Evolutionary conservation across 331 rosid genomes (phyloP), one percentile per base, ranked within the genome.

Genomic region (Rosa hybrid): DNA sequence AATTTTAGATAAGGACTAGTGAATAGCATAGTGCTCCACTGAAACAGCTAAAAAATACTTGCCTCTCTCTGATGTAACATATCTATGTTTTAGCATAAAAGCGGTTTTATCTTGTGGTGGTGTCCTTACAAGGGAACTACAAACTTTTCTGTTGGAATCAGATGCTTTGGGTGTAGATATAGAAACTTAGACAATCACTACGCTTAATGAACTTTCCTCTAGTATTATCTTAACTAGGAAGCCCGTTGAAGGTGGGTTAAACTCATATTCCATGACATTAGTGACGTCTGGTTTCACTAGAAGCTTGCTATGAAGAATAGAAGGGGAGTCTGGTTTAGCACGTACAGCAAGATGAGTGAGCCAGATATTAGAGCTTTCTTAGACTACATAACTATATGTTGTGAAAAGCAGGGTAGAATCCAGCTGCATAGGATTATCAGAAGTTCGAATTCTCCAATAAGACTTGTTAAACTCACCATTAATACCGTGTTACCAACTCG

Each of bases 351-450:
- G 50, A 45, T 44, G 67, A 51, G 53, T 16, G 25, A 56, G 53
- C 57, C 71, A 59, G 45, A 62, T 78, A 39, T n/a, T 69, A 45
- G 68, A 67, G 50, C 53, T 67, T 67, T 34, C 59, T 39, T 68
- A 77, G 45, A 59, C 27, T 21, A 49, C 13, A 77, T 25, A 39
- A 45, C 18, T 59, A 68, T 18, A 30, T 42, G 68, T 20, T 54
- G 44, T 3, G 16, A 39, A 59, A 25, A 75, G 70, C 8, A 59
- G 27, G 44, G 71, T 5, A 75, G 27, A 71, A 56, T 30, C 42
- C 77, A 71, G 60, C 49, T 54, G 62, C 46, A 41, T 45, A 44
- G 76, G 27, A 79, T 38, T 39, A 77, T 64, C 44, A 64, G n/a
- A 64, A 6, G 4, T 30, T 34, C 3, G 20, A 30, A 56, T n/a